Conservation (phyloP, 1,284 basidiomycete genomes). For the Ustilago nuda region DNA sequence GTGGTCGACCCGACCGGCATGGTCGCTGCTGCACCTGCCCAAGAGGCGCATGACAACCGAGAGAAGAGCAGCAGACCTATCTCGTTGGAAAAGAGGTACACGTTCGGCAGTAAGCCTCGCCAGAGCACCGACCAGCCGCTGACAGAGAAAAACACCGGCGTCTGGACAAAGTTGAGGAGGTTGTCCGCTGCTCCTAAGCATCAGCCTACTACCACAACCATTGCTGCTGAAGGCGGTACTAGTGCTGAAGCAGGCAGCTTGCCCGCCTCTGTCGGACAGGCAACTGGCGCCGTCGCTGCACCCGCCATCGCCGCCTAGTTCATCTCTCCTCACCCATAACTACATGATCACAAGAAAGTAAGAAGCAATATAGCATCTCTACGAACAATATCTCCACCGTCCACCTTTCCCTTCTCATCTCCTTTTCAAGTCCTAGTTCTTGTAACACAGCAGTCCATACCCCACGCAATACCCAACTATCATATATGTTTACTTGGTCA, state of each 20-base stretch:
- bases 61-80: slow-evolving; percentile 1
- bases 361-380: neutral
- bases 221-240: too few relatives aligned
- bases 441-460: neutral
- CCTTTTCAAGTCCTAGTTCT: neutral
- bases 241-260: neutral
- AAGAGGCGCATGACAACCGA: neutral
- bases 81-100: slow-evolving; percentile 18
- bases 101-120: slow-evolving; percentile 6
- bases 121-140: slow-evolving; percentile 10
- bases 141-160: neutral
- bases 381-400: neutral
- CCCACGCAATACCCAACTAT: slow-evolving; percentile 6
- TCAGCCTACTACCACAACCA: neutral
- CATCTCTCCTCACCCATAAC: neutral
- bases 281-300: slow-evolving; percentile 6
- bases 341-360: neutral
- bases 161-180: slow-evolving; percentile 29
- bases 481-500: slow-evolving; percentile 18
- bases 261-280: slow-evolving; percentile 12
- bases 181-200: slow-evolving; percentile 15
- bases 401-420: neutral
- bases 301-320: slow-evolving; percentile 10
- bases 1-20: neutral
- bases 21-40: neutral